Percentiles rank a stretch among this genome's conserved stretches.
Conservation (phyloP, 345 rosid species). For the Linum trigynum region DNA sequence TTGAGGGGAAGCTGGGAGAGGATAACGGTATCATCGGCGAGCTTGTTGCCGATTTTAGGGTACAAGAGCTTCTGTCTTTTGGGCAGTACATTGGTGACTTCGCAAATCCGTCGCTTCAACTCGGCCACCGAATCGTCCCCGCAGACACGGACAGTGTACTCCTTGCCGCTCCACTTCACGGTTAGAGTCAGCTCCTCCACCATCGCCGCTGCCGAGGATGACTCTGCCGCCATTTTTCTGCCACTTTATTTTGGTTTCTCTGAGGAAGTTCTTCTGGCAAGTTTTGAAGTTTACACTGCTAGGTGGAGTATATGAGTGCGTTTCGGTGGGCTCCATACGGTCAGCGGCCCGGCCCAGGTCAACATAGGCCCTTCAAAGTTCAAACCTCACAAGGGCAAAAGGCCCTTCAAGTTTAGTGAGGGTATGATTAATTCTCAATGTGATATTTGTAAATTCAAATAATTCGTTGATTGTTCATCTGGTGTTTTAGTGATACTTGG, state of each 20-base stretch:
- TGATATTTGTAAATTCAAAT: too few species aligned
- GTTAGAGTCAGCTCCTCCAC: constrained; percentile 75
- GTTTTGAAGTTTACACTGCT: too few species aligned
- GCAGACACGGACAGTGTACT: constrained; percentile 75
- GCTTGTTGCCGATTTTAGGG: constrained; percentile 78
- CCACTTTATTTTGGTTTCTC: neutral
- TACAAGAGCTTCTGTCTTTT: constrained; percentile 93
- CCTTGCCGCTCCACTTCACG: constrained; percentile 91
- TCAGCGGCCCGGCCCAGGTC: too few species aligned
- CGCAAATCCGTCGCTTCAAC: constrained; percentile 82
- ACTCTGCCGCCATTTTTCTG: neutral
- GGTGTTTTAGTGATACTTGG: too few species aligned
- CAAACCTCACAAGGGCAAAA: too few species aligned
- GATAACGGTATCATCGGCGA: constrained; percentile 63
- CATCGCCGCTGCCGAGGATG: constrained; percentile 22
- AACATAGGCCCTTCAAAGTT: too few species aligned
- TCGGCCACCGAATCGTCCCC: constrained; percentile 86
- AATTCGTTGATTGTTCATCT: too few species aligned
- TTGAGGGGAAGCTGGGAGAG: constrained; percentile 75
- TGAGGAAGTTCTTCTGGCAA: too few species aligned
- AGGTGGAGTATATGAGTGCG: too few species aligned
- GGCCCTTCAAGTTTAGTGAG: too few species aligned
- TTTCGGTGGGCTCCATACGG: too few species aligned
- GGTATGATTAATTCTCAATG: too few species aligned
- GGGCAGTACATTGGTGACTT: constrained; percentile 72